phyloP scores from a whole-genome alignment of 1,284 basidiomycete genomes.

The Sporisorium iseilematis-ciliati region DNA sequence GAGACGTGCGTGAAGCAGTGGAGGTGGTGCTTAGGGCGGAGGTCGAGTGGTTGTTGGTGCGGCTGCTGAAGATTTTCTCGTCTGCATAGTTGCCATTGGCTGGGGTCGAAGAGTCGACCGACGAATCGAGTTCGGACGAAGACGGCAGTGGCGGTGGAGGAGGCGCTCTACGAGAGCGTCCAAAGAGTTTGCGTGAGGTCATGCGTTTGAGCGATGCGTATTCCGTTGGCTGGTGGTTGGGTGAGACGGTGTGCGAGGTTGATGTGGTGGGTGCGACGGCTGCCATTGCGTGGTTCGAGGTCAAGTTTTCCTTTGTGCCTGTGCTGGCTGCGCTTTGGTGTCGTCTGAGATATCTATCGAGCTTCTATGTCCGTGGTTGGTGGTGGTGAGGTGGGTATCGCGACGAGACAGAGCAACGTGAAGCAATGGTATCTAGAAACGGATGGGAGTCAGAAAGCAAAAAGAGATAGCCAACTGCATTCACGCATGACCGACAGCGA shows the following conservation, averaged over 20 bases:
- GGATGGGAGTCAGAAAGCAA: no score
- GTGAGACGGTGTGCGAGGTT: not conserved
- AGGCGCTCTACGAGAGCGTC: constrained; percentile 31
- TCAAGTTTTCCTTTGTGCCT: no score
- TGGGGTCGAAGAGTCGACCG: not conserved
- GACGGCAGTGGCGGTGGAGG: not conserved
- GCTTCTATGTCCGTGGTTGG: no score
- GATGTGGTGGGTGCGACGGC: constrained; percentile 17
- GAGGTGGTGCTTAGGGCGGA: constrained; percentile 26
- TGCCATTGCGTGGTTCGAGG: constrained; percentile 19
- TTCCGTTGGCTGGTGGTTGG: not conserved
- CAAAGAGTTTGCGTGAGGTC: constrained; percentile 36
- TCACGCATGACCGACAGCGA: no score
- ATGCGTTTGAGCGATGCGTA: constrained; percentile 6
- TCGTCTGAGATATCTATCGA: no score
- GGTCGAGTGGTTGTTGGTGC: constrained; percentile 27
- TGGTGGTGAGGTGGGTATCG: no score
- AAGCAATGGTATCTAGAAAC: not conserved
- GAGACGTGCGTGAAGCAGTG: constrained; percentile 27
- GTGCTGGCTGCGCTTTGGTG: no score
- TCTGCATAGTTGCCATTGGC: constrained; percentile 3
- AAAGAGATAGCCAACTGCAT: no score
- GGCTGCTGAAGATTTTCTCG: constrained; percentile 22
- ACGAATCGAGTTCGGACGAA: constrained; percentile 3
- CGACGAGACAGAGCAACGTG: not conserved